Percentiles rank a stretch among this genome's conserved stretches.
Evolutionary conservation across 805 yeast species (phyloP).

Genomic region (Wickerhamomyces sydowiorum): DNA sequence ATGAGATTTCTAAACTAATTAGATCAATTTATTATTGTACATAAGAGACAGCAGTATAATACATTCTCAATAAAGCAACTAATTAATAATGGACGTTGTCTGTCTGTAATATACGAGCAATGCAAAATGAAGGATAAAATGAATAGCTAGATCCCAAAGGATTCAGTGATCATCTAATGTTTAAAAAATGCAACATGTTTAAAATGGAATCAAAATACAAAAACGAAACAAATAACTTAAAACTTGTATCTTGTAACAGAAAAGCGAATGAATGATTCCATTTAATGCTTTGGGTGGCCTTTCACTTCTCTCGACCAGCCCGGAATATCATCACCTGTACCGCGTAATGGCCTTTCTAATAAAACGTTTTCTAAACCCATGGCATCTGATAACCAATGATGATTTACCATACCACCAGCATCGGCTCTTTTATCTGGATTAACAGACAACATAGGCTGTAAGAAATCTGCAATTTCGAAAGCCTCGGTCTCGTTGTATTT

Average conservation of each 20-base stretch:
- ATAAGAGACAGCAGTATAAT: no score
- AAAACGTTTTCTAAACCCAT: slow-evolving; percentile 67
- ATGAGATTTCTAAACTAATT: no score
- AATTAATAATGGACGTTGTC: no score
- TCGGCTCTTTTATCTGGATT: slow-evolving; percentile 84
- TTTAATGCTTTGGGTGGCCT: slow-evolving; percentile 32
- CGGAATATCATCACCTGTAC: slow-evolving; percentile 79
- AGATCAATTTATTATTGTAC: no score
- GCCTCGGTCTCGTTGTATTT: slow-evolving; percentile 66
- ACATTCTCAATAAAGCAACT: no score
- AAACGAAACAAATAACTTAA: background rate
- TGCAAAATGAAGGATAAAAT: no score
- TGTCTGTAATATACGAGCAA: no score
- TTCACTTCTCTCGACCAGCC: slow-evolving; percentile 81
- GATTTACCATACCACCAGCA: slow-evolving; percentile 93
- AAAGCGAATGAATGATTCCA: background rate
- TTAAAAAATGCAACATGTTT: no score
- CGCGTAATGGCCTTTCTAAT: slow-evolving; percentile 65
- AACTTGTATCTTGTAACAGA: background rate
- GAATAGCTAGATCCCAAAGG: no score
- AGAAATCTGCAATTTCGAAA: slow-evolving; percentile 64
- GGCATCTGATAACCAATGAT: slow-evolving; percentile 76
- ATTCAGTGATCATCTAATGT: no score
- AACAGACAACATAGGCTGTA: slow-evolving; percentile 74
- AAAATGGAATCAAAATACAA: background rate